Evolutionary conservation across 2,329 filamentous ascomycete species (phyloP).

Genomic region (Xylaria sp.): DNA sequence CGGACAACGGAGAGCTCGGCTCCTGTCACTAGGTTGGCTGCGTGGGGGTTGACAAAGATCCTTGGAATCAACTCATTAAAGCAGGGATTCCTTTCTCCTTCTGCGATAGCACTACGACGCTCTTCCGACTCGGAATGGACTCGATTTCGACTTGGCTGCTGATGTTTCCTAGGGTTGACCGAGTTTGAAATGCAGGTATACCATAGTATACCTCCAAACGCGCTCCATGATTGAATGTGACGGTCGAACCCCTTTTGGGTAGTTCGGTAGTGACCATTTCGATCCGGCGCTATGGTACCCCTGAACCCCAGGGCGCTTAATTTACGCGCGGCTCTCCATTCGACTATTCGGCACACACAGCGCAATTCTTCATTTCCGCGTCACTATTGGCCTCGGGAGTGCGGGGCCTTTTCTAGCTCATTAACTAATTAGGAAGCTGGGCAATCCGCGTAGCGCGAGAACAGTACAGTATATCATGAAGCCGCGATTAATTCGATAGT

Average conservation of each 20-base stretch:
- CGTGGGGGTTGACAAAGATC: not conserved
- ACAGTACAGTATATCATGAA: not conserved
- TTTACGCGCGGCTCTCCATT: not conserved
- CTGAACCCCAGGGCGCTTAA: not conserved
- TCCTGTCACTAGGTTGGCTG: constrained; percentile 1
- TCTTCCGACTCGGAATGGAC: not conserved
- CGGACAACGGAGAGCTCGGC: not conserved
- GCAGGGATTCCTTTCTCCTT: not conserved
- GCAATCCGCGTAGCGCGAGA: not conserved
- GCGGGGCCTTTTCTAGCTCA: not conserved
- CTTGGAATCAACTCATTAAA: not conserved
- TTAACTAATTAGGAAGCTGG: not conserved
- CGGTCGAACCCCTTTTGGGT: not conserved
- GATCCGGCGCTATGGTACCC: not conserved
- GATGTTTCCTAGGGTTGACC: not conserved
- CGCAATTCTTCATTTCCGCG: not conserved
- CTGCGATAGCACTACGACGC: constrained; percentile 1
- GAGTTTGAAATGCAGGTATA: not conserved
- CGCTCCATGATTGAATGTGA: not conserved
- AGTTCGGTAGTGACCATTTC: not conserved
- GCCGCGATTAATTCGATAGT: not conserved
- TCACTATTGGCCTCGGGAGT: not conserved
- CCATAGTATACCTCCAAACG: not conserved
- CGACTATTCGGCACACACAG: not conserved
- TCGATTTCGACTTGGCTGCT: not conserved